Conservation (phyloP, 148 eudicot genomes). For the Talinum fruticosum region DNA sequence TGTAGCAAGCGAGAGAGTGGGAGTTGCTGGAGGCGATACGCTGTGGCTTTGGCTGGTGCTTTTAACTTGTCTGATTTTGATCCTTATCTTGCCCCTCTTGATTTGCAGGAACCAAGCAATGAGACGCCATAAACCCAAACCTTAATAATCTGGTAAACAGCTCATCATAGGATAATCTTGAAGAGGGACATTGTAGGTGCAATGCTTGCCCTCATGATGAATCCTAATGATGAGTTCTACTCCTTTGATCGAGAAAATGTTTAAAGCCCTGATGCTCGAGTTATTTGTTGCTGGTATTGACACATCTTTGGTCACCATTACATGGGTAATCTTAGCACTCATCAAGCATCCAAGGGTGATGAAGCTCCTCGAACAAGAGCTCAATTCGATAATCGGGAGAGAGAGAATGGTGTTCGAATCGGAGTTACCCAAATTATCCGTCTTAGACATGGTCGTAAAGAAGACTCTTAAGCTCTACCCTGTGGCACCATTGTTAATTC, state of each 20-base stretch:
- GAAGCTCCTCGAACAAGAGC: slow-evolving; percentile 12
- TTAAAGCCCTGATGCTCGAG: slow-evolving; percentile 9
- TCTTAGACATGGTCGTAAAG: slow-evolving; percentile 16
- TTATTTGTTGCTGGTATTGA: slow-evolving; percentile 12
- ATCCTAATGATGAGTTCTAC: not conserved
- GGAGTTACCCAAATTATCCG: not conserved
- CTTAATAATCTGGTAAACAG: no score
- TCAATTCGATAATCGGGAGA: not conserved
- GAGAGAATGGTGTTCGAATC: slow-evolving; percentile 2
- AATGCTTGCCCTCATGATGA: no score
- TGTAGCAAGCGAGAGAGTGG: slow-evolving; percentile 6
- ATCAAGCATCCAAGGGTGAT: slow-evolving; percentile 8
- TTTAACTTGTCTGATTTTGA: slow-evolving; percentile 22
- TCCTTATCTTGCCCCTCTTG: no score
- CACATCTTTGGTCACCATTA: not conserved
- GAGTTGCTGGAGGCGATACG: not conserved
- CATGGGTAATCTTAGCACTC: slow-evolving; percentile 1
- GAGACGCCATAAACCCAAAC: no score
- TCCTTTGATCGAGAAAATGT: not conserved
- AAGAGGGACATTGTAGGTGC: no score
- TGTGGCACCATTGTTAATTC: not conserved
- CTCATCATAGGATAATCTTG: no score
- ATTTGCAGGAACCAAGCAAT: no score
- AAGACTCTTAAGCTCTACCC: slow-evolving; percentile 6
- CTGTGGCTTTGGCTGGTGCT: slow-evolving; percentile 10